Base-by-base conservation (phyloP, 2,329 filamentous ascomycete genomes). In the Didymella pomorum region DNA sequence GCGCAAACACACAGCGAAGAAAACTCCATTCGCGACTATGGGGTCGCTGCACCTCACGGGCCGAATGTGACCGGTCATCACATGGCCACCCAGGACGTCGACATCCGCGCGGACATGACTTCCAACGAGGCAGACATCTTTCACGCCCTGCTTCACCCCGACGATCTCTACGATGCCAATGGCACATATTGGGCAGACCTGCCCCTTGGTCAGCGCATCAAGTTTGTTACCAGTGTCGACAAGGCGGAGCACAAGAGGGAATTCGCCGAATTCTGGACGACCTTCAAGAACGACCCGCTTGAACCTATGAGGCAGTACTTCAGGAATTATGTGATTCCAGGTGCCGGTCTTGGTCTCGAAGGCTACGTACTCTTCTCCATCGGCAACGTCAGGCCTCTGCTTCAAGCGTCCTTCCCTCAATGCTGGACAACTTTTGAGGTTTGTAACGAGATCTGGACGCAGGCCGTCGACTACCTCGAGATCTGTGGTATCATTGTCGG, bases 311-410 rank as follows among this genome's bases (percentile, higher is more conserved):
- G 84, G 23, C 95, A 89, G 84, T 98, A 98, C 78, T 89, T 96
- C 75, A 87, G 88, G 72, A 95, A 96, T 75, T 94, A 93, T 79
- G 89, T 97, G 52, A 87, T 98, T 58, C 94, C 94, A 48, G 94
- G 94, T 79, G 93, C 93, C 65, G 94, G 94, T 75, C 87, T 98
- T 50, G 89, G 93, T 74, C 86, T 98, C 26, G 94, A 98, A 84
- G 94, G 92, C 69, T 98, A 97, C 74, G 93, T 97, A 41, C 86
- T 98, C 20, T 98, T 98, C 83, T 97, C 93, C 63, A 97, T 98
- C 68, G 94, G 94, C 58, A 97, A 97, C 78, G 82, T 98, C 64
- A 87, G 90, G 72, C 91, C 93, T 4, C 84, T 98, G 11, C 94
- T 97, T 73, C 79, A 86, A 61, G 83, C 86, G 31, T 86, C 87